Percentiles rank a stretch among this genome's conserved stretches.
Evolutionary conservation across 345 rosid species (phyloP).

Genomic region (Mangifera indica): DNA sequence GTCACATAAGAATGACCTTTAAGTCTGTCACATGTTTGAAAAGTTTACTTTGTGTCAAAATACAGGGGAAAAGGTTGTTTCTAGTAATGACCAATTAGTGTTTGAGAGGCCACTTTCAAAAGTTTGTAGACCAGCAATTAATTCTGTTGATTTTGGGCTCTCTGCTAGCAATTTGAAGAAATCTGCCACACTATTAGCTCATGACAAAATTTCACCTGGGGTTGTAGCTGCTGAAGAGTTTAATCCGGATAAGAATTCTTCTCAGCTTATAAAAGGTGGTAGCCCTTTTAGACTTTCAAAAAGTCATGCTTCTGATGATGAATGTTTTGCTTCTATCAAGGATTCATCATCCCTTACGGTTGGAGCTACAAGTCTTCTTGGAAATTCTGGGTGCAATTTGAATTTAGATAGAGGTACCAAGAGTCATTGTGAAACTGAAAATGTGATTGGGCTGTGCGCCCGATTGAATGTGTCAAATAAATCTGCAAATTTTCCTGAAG

Average conservation of each 20-base stretch:
- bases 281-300: conserved; percentile 53
- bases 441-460: conserved; percentile 14
- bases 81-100: conserved; percentile 14
- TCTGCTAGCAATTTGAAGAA: conserved; percentile 18
- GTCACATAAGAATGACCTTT: background rate
- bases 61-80: conserved; percentile 16
- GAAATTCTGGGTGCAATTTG: too few species aligned
- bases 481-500: conserved; percentile 12
- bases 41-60: conserved; percentile 4
- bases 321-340: conserved; percentile 10
- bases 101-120: conserved; percentile 11
- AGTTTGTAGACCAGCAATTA: conserved; percentile 17
- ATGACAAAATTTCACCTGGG: conserved; percentile 3
- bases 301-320: conserved; percentile 45
- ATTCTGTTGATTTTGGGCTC: conserved; percentile 20
- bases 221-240: conserved; percentile 18
- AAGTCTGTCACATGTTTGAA: background rate
- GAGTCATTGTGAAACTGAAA: conserved; percentile 22
- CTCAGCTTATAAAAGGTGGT: conserved; percentile 24
- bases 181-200: conserved; percentile 8
- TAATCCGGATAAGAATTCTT: conserved; percentile 17
- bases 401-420: conserved; percentile 4
- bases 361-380: conserved; percentile 6
- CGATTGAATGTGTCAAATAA: conserved; percentile 15
- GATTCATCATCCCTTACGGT: conserved; percentile 20